Evolutionary conservation across 345 rosid genomes (phyloP), one percentile per base, ranked within the genome.

Genomic region (Sisymbrium irio): DNA sequence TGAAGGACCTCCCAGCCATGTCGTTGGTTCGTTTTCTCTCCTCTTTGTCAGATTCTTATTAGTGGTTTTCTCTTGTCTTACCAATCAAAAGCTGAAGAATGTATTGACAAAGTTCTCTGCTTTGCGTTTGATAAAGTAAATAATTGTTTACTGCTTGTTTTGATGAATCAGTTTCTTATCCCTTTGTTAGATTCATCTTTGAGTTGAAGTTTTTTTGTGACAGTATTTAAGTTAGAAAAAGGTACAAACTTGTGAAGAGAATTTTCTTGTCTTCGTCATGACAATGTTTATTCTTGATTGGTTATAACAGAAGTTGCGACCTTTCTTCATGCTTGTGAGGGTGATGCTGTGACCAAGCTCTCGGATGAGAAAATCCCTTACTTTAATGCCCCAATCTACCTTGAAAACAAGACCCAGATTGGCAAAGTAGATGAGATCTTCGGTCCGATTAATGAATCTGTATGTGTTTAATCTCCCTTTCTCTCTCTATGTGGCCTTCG

Each of bases 351-450:
- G 74, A 84, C 87, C 2, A 95, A 88, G 80, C 97, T 95, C 47
- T 82, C 83, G 1, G 81, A 82, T 46, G 97, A 85, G 85, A 90
- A 92, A 74, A 85, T 95, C 42, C 99, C 99, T 1, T 79, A 57
- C 69, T 92, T 92, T 62, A 95, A 95, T 84, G 97, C 97, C 46
- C 87, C 89, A 11, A 89, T 94, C 74, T 95, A 84, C 80, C 83
- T 95, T 51, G 81, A 88, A 72, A 95, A 95, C 83, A 95, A 79
- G 88, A 92, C 96, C 11, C 93, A 86, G 81, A 95, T 95, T 35
- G 98, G 97, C 60, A 89, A 84, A 79, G 97, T 94, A 27, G 97
- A 94, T 62, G 98, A 94, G 74, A 94, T 94, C 58, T 94, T 92
- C 42, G 97, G 99, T 41, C 96, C 96, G 30, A 89, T 94, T 62